Conservation (phyloP, 768 basidiomycete species). For the Tylopilus balloui region DNA sequence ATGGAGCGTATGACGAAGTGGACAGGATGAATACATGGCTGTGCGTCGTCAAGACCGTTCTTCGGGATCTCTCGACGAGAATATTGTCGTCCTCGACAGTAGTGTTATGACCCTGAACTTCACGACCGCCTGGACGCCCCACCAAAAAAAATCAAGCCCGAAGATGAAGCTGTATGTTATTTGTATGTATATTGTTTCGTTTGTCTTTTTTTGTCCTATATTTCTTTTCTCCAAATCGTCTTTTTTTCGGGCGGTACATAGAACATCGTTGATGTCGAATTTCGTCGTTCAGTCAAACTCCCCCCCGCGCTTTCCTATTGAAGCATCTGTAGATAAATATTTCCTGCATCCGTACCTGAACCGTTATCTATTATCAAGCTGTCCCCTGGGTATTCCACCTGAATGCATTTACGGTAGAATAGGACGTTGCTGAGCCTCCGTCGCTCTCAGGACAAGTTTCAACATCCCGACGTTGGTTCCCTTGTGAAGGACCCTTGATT, state of each 20-base stretch:
- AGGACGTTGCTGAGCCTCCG: background rate
- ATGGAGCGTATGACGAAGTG: slow-evolving; percentile 58
- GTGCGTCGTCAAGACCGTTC: slow-evolving; percentile 58
- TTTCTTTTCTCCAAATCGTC: background rate
- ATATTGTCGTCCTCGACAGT: slow-evolving; percentile 5
- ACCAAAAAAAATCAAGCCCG: slow-evolving; percentile 1
- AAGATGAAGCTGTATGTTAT: slow-evolving; percentile 27
- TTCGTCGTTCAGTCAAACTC: slow-evolving; percentile 9
- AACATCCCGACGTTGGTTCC: too few relatives aligned
- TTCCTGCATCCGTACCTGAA: slow-evolving; percentile 12
- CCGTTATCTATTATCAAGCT: slow-evolving; percentile 1
- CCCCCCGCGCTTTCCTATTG: background rate
- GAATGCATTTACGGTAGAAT: slow-evolving; percentile 10
- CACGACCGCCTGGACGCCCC: background rate
- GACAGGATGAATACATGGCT: slow-evolving; percentile 59
- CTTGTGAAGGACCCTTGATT: too few relatives aligned
- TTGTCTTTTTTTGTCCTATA: slow-evolving; percentile 11
- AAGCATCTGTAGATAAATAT: slow-evolving; percentile 19
- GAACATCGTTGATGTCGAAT: background rate
- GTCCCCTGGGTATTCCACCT: slow-evolving; percentile 7
- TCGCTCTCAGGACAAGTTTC: too few relatives aligned
- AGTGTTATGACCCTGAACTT: slow-evolving; percentile 9
- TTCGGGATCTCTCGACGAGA: slow-evolving; percentile 46
- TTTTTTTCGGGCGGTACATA: background rate
- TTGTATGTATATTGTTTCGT: slow-evolving; percentile 31